Percentiles rank a stretch among this genome's conserved stretches.
phyloP scores from a whole-genome alignment of 2,329 filamentous ascomycete genomes.

The Trichocomaceae sp. region DNA sequence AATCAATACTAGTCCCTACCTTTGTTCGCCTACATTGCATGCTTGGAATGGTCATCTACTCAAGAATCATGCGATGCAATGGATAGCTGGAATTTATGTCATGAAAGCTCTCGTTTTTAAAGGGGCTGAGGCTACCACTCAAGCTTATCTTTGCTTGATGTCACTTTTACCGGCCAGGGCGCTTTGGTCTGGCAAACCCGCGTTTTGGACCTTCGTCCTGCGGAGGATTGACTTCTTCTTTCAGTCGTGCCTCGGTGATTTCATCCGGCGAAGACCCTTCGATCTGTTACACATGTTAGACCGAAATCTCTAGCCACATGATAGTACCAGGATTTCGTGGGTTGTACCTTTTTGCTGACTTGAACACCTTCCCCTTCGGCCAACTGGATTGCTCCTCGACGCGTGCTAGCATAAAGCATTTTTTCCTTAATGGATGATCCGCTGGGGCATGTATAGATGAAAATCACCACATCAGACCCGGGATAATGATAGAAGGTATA shows the following conservation, averaged over 20 bases:
- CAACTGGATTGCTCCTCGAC: constrained; percentile 47
- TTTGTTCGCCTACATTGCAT: constrained; percentile 1
- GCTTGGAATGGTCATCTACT: not conserved
- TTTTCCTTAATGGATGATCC: constrained; percentile 57
- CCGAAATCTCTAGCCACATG: constrained; percentile 17
- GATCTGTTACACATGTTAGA: constrained; percentile 35
- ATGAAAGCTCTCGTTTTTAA: not conserved
- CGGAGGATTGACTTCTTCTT: constrained; percentile 48
- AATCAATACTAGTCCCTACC: constrained; percentile 31
- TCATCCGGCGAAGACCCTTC: constrained; percentile 56
- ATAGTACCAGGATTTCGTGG: not conserved
- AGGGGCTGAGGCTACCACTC: not conserved
- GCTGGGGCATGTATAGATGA: constrained; percentile 59
- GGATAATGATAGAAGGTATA: constrained; percentile 56
- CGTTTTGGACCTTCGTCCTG: constrained; percentile 43
- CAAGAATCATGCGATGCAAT: not conserved
- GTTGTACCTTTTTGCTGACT: constrained; percentile 49
- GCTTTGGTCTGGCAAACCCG: constrained; percentile 58
- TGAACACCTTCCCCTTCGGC: constrained; percentile 52
- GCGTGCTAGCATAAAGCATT: constrained; percentile 58
- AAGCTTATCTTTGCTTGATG: not conserved
- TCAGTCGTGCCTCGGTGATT: constrained; percentile 47
- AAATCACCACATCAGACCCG: constrained; percentile 45
- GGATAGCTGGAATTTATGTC: not conserved
- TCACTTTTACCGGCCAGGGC: constrained; percentile 47